Evolutionary conservation across 345 rosid genomes (phyloP).

Genomic region (Euclidium syriacum): DNA sequence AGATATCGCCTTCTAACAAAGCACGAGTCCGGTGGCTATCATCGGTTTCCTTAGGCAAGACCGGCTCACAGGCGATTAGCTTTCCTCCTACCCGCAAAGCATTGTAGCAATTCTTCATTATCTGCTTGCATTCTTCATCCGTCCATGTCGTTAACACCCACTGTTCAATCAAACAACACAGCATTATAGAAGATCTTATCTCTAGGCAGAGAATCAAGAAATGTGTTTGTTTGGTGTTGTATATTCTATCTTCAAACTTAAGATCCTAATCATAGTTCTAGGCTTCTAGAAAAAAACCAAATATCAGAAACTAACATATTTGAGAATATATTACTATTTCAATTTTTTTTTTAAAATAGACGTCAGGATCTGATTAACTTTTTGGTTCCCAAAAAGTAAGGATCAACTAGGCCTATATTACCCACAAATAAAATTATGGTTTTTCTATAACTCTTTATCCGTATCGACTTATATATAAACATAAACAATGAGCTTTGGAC

Average conservation of each 20-base stretch:
- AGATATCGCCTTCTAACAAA: conserved; percentile 72
- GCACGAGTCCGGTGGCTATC: conserved; percentile 75
- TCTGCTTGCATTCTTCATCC: conserved; percentile 71
- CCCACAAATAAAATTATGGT: too few species aligned
- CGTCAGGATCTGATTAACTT: too few species aligned
- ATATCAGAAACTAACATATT: too few species aligned
- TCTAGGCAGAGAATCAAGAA: neutral
- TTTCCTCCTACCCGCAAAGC: conserved; percentile 74
- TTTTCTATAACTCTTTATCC: too few species aligned
- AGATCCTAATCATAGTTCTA: neutral
- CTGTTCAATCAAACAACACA: conserved; percentile 34
- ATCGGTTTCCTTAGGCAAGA: conserved; percentile 61
- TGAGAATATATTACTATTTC: too few species aligned
- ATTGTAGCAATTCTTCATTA: conserved; percentile 77
- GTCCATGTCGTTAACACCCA: conserved; percentile 81
- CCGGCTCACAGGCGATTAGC: conserved; percentile 77
- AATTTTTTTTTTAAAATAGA: too few species aligned
- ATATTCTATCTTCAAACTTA: neutral
- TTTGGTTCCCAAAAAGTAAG: too few species aligned
- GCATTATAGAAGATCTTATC: neutral
- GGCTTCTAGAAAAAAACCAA: too few species aligned
- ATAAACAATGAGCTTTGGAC: too few species aligned
- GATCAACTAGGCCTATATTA: too few species aligned
- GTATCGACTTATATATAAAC: neutral
- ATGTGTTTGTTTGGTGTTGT: neutral